Base-by-base conservation (phyloP, 306 rosid species). In the Quercus ilex region DNA sequence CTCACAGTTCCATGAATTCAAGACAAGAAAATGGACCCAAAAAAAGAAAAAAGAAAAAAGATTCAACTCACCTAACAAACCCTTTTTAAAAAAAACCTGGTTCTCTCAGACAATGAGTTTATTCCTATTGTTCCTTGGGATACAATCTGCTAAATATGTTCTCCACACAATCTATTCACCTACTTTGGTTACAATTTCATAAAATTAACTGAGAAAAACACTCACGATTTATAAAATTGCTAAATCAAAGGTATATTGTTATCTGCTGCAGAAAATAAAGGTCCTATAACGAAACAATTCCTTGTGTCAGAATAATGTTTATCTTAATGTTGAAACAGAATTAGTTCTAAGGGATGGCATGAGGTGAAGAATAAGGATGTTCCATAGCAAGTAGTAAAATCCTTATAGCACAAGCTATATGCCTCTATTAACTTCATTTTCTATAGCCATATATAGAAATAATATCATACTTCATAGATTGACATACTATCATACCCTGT, bases 241-340 rank as follows among this genome's bases (percentile, higher is more conserved):
- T 58, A 67, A 78, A 80, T 72, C 20, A 17, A 79, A 38, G 93
- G 90, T 3, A 92, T 81, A 55, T 35, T 78, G 84, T 63, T 78
- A 19, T 90, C 98, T 60, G 79, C 82, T 81, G 92, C 52, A 95
- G 91, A 86, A 95, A 92, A 74, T 31, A 58, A 78, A 92, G 90
- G 52, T 91, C 94, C 99, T 95, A 56, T 83, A 77, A 25, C 35
- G 52, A 46, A 79, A 80, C 65, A 74, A 38, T 77, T 85, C 75
- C 56, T 63, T 52, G 28, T 64, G 75, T 79, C 26, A 82, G 71
- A 75, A 53, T 19, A 41, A 38, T 65, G 73, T 71, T 64, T 64
- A 46, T 55, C 33, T 35, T 20, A 77, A 69, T 55, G 76, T 69
- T 82, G 75, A 51, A 81, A 73, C 17, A 58, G 12, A 79, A 80